Evolutionary conservation across 1,284 basidiomycete genomes (phyloP).

Genomic region (Afroboletus lepidellus): DNA sequence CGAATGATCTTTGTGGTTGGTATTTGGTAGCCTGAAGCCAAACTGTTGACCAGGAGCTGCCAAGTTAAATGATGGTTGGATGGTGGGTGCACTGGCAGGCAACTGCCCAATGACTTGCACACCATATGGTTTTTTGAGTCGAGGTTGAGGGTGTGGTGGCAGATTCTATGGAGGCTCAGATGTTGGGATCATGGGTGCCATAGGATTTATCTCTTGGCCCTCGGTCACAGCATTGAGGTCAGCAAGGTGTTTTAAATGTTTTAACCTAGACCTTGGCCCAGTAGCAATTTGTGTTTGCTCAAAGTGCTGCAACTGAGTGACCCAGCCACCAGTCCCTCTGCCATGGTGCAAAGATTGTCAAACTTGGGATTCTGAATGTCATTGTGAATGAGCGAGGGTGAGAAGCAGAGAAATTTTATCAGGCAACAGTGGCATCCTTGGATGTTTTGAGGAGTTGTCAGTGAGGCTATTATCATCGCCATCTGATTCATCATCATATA

Average conservation of each 20-base stretch:
- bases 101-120: neutral
- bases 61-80: neutral
- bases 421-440: no score
- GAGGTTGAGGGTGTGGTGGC: no score
- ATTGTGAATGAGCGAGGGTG: neutral
- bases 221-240: neutral
- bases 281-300: neutral
- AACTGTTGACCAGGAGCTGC: neutral
- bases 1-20: neutral
- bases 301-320: neutral
- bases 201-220: neutral
- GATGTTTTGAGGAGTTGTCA: no score
- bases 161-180: neutral
- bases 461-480: neutral
- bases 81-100: no score
- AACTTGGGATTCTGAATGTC: neutral
- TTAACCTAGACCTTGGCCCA: no score
- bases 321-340: neutral
- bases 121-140: neutral
- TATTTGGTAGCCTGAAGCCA: neutral
- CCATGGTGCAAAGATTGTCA: neutral
- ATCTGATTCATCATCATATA: neutral
- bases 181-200: neutral
- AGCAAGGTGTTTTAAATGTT: neutral
- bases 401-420: neutral